These are phyloP conservation scores for Fallopia convolvulus DNA, from an alignment of 148 eudicot species.

Conservation along the genomic window DNA sequence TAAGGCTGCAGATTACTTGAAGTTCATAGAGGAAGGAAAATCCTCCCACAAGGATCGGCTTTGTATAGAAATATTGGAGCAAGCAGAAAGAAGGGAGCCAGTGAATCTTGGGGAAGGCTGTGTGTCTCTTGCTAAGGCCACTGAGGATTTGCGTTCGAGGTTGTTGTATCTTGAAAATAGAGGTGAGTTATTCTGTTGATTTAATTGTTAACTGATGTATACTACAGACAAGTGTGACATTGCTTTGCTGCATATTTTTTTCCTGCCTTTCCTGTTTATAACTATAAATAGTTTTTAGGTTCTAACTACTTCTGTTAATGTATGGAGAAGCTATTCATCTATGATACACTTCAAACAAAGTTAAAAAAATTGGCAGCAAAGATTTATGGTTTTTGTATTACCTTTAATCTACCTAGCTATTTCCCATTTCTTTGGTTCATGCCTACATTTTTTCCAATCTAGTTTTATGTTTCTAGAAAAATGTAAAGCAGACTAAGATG, in stretches of 20 bases:
- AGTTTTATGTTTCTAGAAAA: neutral
- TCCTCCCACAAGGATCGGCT: slow-evolving; percentile 62
- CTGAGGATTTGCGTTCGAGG: slow-evolving; percentile 67
- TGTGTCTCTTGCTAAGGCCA: slow-evolving; percentile 67
- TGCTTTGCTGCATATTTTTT: neutral
- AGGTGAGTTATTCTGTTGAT: slow-evolving; percentile 35
- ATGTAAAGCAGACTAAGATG: neutral
- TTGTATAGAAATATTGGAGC: slow-evolving; percentile 89
- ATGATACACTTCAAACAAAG: neutral
- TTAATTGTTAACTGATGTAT: neutral
- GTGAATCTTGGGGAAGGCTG: slow-evolving; percentile 67
- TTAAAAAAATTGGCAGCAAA: neutral
- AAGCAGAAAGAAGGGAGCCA: slow-evolving; percentile 79
- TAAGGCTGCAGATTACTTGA: slow-evolving; percentile 41
- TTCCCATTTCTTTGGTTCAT: neutral
- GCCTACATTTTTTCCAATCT: neutral
- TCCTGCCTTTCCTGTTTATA: neutral
- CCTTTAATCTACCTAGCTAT: neutral
- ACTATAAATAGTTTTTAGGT: neutral
- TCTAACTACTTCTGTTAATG: neutral
- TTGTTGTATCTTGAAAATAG: slow-evolving; percentile 84
- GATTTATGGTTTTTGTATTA: neutral
- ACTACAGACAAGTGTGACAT: neutral
- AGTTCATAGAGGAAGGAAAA: slow-evolving; percentile 53
- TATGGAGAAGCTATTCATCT: neutral